Base-by-base conservation (phyloP, 352 stramenopile species). In the Phytophthora palmivora region DNA sequence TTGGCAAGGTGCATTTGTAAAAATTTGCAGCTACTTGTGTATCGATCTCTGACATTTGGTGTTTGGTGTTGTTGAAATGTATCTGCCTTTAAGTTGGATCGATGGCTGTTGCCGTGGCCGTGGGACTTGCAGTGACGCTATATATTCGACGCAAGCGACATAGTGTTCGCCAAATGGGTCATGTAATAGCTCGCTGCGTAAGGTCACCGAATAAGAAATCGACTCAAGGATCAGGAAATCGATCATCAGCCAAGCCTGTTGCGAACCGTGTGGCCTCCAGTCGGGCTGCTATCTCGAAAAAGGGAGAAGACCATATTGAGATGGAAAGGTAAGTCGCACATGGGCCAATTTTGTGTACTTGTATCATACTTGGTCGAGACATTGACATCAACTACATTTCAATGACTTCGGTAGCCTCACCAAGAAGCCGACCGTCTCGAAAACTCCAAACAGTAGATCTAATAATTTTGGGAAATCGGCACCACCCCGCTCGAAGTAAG, bases 141-240 rank as follows among this genome's bases (percentile, higher is more conserved):
- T 92, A 84, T 47, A 73, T 85, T 58, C 72, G 72, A 33, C 72
- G 83, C 2, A 79, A 87, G 60, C 76, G 62, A 22, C 51, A 8
- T 6, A 67, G 50, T 41, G 47, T 49, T 50, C 61, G 43, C 6
- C 51, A 63, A 21, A 39, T 74, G 54, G 46, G 48, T 18, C 62
- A 55, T 63, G 41, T 63, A 26, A 30, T 69, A 46, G 49, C 42
- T 33, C 58, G 26, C 28, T 70, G 63, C 19, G 28, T 74, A 21
- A 42, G 45, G 2, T 63, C 54, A 9, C 41, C 62, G 26, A 7
- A 19, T 43, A 61, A 56, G 8, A 68, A 49, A 47, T 28, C 43
- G 9, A 16, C 26, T 36, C 30, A 28, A 33, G 16, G 22, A 52
- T 49, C 30, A 32, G 42, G 34, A 6, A 36, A 49, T 9, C 48